Conservation (phyloP, 2,329 filamentous ascomycete species). For the Phyllosticta capitalensis region DNA sequence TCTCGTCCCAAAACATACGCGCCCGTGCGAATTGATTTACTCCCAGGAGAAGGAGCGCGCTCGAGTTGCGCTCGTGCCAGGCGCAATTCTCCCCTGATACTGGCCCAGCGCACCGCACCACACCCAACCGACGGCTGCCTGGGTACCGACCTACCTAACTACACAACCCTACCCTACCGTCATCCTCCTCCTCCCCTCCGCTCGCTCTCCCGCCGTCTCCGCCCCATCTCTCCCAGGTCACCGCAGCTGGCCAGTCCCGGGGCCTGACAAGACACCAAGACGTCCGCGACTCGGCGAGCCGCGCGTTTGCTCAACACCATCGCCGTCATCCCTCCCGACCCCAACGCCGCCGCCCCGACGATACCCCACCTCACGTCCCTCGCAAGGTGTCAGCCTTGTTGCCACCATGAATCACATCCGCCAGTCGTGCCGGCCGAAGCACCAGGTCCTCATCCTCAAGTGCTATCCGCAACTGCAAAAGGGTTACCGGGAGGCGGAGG, state of each 20-base stretch:
- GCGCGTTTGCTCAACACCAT: not conserved
- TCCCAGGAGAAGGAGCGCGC: not conserved
- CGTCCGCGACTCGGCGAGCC: not conserved
- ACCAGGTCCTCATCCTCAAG: constrained; percentile 91
- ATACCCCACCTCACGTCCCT: not conserved
- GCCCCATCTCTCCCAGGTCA: not conserved
- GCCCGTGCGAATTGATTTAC: not conserved
- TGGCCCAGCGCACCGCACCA: not conserved
- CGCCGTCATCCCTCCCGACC: not conserved
- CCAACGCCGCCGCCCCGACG: not conserved
- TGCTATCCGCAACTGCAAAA: constrained; percentile 93
- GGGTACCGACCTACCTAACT: not conserved
- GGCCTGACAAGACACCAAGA: not conserved
- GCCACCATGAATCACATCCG: constrained; percentile 45
- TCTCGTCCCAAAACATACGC: not conserved
- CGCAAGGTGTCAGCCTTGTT: not conserved
- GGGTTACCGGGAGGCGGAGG: constrained; percentile 64
- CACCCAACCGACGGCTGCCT: not conserved
- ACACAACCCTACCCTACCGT: constrained; percentile 3
- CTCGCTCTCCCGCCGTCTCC: constrained; percentile 1
- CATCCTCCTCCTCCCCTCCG: not conserved
- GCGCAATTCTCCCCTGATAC: constrained; percentile 11
- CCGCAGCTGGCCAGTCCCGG: not conserved
- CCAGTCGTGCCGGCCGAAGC: constrained; percentile 71
- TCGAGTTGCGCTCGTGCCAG: constrained; percentile 8